Conservation (phyloP, 78 protist species). For the Protostelium mycophagum region DNA sequence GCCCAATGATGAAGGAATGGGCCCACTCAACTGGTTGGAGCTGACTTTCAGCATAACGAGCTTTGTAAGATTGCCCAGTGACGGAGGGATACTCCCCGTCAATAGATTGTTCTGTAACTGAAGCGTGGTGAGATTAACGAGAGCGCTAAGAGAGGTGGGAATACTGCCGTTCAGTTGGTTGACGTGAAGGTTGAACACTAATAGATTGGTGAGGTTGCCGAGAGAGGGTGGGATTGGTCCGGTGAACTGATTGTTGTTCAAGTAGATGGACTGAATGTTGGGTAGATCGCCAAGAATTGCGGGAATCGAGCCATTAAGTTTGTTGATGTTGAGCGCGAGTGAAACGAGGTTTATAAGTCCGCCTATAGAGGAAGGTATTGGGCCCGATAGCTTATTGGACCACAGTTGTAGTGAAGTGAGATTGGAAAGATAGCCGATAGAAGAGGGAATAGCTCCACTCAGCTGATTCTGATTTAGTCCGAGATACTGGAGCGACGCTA, state of each 20-base stretch:
- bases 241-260: neutral
- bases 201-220: no score
- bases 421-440: neutral
- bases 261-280: neutral
- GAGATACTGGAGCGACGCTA: neutral
- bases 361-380: neutral
- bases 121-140: no score
- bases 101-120: no score
- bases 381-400: neutral
- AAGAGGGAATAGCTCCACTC: neutral
- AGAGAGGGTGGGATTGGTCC: neutral
- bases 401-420: neutral
- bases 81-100: no score
- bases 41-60: neutral
- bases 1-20: neutral
- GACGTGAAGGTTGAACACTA: no score
- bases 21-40: neutral
- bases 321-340: no score
- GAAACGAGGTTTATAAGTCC: neutral
- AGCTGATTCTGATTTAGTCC: neutral
- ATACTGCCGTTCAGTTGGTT: no score
- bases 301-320: neutral
- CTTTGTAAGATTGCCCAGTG: neutral
- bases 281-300: neutral
- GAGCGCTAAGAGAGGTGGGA: no score